Evolutionary conservation across 2,329 filamentous ascomycete species (phyloP), one percentile per base, ranked within the genome.

Genomic region (Madurella mycetomatis): DNA sequence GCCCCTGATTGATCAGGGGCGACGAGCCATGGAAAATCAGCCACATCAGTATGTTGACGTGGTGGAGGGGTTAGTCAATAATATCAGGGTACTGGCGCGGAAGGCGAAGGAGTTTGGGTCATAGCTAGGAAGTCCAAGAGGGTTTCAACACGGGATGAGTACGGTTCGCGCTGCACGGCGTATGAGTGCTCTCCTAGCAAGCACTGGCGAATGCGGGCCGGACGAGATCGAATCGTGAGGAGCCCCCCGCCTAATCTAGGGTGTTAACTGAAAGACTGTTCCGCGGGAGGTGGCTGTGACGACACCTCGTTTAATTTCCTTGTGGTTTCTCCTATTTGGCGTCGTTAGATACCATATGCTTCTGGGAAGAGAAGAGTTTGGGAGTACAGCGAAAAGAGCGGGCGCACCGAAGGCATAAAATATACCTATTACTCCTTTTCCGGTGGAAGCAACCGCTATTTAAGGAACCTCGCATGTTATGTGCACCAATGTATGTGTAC

Each of bases 61-160:
- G 13, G 81, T 94, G 2, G 84, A 87, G 57, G 87, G 86, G 1
- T 81, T 94, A 58, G 72, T 92, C 53, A 86, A 91, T 68, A 92
- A 94, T 62, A 75, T 88, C 37, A 77, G 83, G 16, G 74, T 84
- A 30, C 70, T 89, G 34, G 77, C 80, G 0, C 49, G 54, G 12
- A 60, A 63, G 50, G 61, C 60, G 2, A 49, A 41, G 32, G 57
- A 61, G 9, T 58, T 60, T 44, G 51, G 17, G n/a, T 15, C 45
- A 37, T 37, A 2, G 15, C 18, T 2, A 53, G 44, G 34, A 31
- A 5, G 18, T 25, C 5, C 37, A n/a, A 16, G 25, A 2, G 19
- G 16, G 43, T 3, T 25, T 32, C 16, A 31, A 41, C 9, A 25
- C 4, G 17, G 40, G 18, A 18, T 31, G 48, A 39, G 18, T 32